phyloP scores from a whole-genome alignment of 208 protist genomes.

The Phytomonas francai region DNA sequence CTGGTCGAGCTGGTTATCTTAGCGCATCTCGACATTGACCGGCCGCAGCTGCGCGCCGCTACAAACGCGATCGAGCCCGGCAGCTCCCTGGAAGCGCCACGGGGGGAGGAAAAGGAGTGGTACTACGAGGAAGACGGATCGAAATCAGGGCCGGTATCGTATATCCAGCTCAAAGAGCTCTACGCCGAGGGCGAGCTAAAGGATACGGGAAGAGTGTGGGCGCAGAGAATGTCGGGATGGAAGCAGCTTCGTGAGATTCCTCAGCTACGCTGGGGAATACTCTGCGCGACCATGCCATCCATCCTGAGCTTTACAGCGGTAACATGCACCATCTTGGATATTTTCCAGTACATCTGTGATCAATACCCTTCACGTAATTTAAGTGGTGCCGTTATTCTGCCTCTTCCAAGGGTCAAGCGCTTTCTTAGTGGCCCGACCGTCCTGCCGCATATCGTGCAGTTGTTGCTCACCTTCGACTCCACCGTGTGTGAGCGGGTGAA shows the following conservation, averaged over 20 bases:
- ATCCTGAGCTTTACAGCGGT: conserved; percentile 87
- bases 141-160: conserved; percentile 59
- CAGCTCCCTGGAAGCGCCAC: conserved; percentile 37
- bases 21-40: conserved; percentile 90
- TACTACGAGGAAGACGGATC: conserved; percentile 47
- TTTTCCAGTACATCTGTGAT: conserved; percentile 80
- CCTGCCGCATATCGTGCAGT: conserved; percentile 92
- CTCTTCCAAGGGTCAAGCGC: conserved; percentile 88
- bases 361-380: conserved; percentile 83
- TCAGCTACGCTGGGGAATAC: conserved; percentile 91
- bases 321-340: conserved; percentile 83
- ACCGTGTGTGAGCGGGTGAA: conserved; percentile 74
- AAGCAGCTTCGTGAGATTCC: conserved; percentile 66
- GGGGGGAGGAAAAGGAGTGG: conserved; percentile 86
- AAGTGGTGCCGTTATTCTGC: conserved; percentile 86
- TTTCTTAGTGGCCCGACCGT: conserved; percentile 64
- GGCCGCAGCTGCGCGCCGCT: conserved; percentile 58
- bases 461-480: conserved; percentile 91
- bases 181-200: conserved; percentile 41
- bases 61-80: conserved; percentile 81
- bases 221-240: conserved; percentile 92
- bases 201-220: conserved; percentile 87
- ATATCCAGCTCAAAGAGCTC: conserved; percentile 47
- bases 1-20: conserved; percentile 87
- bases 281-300: conserved; percentile 30